Percentiles rank a stretch among this genome's conserved stretches.
phyloP scores from a whole-genome alignment of 352 stramenopile species.

The Globisporangium uncinulatum region DNA sequence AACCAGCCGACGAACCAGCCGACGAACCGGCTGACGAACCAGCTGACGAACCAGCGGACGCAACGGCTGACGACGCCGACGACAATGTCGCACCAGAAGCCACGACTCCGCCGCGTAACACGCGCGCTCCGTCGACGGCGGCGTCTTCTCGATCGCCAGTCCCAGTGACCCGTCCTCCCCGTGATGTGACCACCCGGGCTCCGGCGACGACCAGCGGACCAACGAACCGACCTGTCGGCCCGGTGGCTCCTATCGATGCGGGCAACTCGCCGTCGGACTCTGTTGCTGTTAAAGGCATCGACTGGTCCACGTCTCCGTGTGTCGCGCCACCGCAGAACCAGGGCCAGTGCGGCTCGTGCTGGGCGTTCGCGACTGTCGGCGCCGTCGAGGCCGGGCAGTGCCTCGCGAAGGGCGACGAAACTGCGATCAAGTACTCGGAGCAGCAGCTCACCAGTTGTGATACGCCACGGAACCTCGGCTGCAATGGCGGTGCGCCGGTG shows the following conservation, averaged over 20 bases:
- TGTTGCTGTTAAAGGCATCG: slow-evolving; percentile 15
- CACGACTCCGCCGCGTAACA: too few species aligned
- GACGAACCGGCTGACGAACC: too few species aligned
- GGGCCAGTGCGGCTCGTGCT: slow-evolving; percentile 94
- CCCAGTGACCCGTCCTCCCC: neutral
- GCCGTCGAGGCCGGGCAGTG: slow-evolving; percentile 88
- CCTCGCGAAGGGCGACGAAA: slow-evolving; percentile 47
- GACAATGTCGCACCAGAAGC: neutral
- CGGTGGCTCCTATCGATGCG: slow-evolving; percentile 3
- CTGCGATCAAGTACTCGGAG: slow-evolving; percentile 76
- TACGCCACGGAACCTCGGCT: slow-evolving; percentile 72
- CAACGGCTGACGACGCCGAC: neutral
- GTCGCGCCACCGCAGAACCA: slow-evolving; percentile 98
- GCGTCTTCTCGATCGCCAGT: too few species aligned
- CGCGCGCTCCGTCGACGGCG: neutral
- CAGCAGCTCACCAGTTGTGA: slow-evolving; percentile 91
- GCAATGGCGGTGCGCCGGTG: slow-evolving; percentile 83
- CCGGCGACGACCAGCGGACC: neutral
- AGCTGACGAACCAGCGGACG: too few species aligned
- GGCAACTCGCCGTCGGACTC: neutral
- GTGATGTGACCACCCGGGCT: neutral
- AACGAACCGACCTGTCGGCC: neutral
- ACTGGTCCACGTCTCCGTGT: slow-evolving; percentile 71
- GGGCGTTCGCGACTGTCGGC: slow-evolving; percentile 92
- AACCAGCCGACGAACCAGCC: too few species aligned